These are phyloP conservation scores for Martensiomyces pterosporus DNA, from an alignment of 192 early-diverging fungal genomes.

Conservation along the genomic window DNA sequence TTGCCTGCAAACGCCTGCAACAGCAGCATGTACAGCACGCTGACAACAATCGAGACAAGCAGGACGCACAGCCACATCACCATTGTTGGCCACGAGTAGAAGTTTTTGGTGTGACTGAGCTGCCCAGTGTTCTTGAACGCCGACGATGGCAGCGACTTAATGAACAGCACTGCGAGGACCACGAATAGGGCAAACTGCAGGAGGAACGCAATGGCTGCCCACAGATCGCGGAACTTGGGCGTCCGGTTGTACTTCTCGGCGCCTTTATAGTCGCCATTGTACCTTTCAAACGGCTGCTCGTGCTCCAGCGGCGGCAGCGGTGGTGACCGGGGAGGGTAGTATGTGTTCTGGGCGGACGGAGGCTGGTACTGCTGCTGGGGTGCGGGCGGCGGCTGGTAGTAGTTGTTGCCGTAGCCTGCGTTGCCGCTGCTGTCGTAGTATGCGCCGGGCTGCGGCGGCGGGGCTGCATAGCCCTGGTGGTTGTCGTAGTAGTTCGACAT, in stretches of 20 bases:
- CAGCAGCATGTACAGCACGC: constrained; percentile 53
- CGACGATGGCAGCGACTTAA: constrained; percentile 40
- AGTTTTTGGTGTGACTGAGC: constrained; percentile 20
- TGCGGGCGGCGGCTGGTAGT: background rate
- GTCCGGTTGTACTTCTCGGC: constrained; percentile 45
- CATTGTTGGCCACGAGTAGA: constrained; percentile 53
- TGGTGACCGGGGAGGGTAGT: background rate
- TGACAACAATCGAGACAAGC: constrained; percentile 52
- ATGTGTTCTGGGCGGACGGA: background rate
- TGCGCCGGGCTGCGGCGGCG: background rate
- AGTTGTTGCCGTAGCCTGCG: background rate
- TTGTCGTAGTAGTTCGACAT: background rate
- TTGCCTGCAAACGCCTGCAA: constrained; percentile 54
- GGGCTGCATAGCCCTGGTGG: background rate
- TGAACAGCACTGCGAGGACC: constrained; percentile 37
- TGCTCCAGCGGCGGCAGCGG: background rate
- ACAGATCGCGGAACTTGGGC: constrained; percentile 51
- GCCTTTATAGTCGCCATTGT: constrained; percentile 27
- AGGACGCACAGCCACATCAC: constrained; percentile 49
- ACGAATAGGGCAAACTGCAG: constrained; percentile 45
- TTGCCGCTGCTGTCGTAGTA: background rate
- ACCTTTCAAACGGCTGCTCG: no score
- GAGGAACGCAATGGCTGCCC: constrained; percentile 49
- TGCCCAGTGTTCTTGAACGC: constrained; percentile 40
- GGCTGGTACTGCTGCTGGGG: background rate